Evolutionary conservation across 768 basidiomycete genomes (phyloP), one percentile per base, ranked within the genome.

Genomic region (Kwoniella sp.): DNA sequence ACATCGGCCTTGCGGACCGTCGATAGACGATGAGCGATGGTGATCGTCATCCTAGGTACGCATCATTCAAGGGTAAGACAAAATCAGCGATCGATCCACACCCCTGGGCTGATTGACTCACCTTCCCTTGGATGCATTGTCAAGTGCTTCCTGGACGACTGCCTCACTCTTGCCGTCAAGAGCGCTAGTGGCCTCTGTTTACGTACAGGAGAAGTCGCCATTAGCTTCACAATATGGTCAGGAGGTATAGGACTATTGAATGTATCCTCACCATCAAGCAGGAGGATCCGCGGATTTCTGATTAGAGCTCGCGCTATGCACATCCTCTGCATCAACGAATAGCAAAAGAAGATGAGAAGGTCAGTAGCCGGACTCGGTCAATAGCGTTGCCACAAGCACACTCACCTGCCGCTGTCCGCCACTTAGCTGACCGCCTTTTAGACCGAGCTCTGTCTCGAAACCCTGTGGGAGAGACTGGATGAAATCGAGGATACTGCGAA

Each of bases 251-350:
- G n/a, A n/a, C n/a, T n/a, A n/a, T n/a, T n/a, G n/a, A n/a, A n/a
- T n/a, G n/a, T n/a, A n/a, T n/a, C n/a, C 63, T 61, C 47, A 66
- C 68, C 74, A 61, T 77, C 71, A 47, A 80, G 65, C 30, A 81
- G 63, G 11, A 81, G 65, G 61, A 81, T 79, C 63, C 69, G 64
- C 0, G 79, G 74, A 37, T 78, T 67, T 23, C 79, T 60, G 0
- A 80, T 63, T 13, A 80, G 58, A 0, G 79, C 79, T 52, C 79
- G 70, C 2, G 79, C 79, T 37, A 79, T 79, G 52, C 79, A 81
- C 11, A 81, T 37, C 20, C 79, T 68, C 65, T 75, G 70, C n/a
- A n/a, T n/a, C n/a, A n/a, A n/a, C n/a, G n/a, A n/a, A n/a, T n/a
- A n/a, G n/a, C n/a, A n/a, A n/a, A n/a, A n/a, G n/a, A n/a, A n/a